A percentile compares a stretch with the other conserved stretches of the same genome.
Evolutionary conservation across 768 basidiomycete genomes (phyloP).

Genomic region (Russula griseocarnosa): DNA sequence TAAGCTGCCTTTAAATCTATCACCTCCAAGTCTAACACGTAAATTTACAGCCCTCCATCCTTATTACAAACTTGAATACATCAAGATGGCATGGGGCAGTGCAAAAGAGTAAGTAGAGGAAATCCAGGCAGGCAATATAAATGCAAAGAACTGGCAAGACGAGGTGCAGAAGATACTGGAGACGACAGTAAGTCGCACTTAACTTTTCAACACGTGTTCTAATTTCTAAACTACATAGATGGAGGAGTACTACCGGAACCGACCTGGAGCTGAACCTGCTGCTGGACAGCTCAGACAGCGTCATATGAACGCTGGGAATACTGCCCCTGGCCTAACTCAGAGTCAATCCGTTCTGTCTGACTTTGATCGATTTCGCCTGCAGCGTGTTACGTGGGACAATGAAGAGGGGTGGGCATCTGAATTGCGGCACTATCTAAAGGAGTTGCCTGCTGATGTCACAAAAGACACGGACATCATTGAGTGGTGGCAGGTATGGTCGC

Average conservation of each 20-base stretch:
- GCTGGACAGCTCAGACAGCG: too few species aligned
- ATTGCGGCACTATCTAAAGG: too few species aligned
- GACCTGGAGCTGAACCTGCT: too few species aligned
- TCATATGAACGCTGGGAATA: too few species aligned
- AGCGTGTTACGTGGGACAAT: not conserved
- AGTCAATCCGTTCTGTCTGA: not conserved
- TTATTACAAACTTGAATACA: conserved; percentile 7
- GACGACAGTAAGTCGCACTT: not conserved
- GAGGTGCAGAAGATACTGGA: conserved; percentile 20
- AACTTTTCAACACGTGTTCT: not conserved
- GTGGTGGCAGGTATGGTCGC: not conserved
- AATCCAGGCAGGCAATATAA: conserved; percentile 7
- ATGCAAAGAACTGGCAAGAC: conserved; percentile 24
- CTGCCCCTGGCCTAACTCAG: too few species aligned
- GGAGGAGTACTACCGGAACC: not conserved
- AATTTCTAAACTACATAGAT: not conserved
- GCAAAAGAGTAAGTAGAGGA: conserved; percentile 22
- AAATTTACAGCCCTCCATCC: not conserved
- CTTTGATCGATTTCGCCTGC: not conserved
- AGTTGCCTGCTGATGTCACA: too few species aligned
- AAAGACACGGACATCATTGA: too few species aligned
- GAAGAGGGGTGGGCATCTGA: too few species aligned
- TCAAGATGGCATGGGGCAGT: not conserved
- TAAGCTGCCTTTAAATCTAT: too few species aligned
- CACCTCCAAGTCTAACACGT: too few species aligned